Conservation (phyloP, 1,139 yeast genomes). For the Trichomonascaceae sp. region DNA sequence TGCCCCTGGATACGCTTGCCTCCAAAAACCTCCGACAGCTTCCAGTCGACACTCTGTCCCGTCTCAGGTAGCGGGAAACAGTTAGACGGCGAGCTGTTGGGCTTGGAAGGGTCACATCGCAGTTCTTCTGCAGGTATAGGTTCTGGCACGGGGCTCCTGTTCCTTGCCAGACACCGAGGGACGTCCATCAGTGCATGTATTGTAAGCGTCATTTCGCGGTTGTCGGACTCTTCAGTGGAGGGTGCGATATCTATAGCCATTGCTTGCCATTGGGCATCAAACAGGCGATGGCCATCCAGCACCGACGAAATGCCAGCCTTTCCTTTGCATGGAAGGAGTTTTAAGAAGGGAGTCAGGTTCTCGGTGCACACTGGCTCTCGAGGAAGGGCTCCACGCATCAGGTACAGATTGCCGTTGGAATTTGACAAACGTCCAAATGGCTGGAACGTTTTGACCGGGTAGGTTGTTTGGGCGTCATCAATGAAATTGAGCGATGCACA, state of each 20-base stretch:
- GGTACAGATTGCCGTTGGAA: constrained; percentile 26
- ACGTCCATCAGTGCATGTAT: constrained; percentile 67
- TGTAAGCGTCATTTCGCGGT: constrained; percentile 48
- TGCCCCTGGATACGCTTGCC: constrained; percentile 57
- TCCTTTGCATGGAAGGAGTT: constrained; percentile 84
- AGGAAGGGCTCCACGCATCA: constrained; percentile 79
- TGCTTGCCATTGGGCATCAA: constrained; percentile 89
- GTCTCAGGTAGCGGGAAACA: constrained; percentile 68
- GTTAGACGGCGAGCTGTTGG: constrained; percentile 41
- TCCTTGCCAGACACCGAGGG: constrained; percentile 49
- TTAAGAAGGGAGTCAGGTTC: constrained; percentile 85
- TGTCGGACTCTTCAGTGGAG: constrained; percentile 26
- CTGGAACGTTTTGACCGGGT: constrained; percentile 42
- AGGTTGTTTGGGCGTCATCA: constrained; percentile 66
- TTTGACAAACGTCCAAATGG: constrained; percentile 15
- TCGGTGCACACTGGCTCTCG: constrained; percentile 97
- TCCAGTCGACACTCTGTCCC: constrained; percentile 34
- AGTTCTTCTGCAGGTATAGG: constrained; percentile 59
- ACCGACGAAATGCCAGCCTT: constrained; percentile 79
- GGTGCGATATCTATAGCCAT: constrained; percentile 80
- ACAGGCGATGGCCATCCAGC: constrained; percentile 89
- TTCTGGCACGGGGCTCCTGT: constrained; percentile 61
- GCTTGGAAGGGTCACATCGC: constrained; percentile 56
- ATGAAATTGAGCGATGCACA: constrained; percentile 92
- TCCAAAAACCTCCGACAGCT: constrained; percentile 44